Evolutionary conservation across 495 filamentous ascomycete genomes (phyloP).

Genomic region (Beverwykella pulmonaria): DNA sequence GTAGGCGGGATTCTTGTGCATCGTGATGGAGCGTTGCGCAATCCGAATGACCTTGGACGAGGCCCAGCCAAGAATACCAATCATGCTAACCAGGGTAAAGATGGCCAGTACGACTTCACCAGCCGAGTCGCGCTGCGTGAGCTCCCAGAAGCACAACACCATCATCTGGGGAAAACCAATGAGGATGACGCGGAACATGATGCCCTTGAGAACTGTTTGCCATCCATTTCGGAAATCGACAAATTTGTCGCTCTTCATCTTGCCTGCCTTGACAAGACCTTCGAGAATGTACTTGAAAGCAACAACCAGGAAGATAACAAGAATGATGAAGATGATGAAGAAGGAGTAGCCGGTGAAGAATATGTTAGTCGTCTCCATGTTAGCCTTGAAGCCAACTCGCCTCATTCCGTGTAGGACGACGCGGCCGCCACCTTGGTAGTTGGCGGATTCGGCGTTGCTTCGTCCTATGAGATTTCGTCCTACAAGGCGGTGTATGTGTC

Average conservation of each 20-base stretch:
- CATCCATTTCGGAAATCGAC: conserved; percentile 92
- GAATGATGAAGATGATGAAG: conserved; percentile 79
- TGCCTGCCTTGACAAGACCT: conserved; percentile 67
- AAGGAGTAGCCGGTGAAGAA: conserved; percentile 91
- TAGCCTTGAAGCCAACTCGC: conserved; percentile 82
- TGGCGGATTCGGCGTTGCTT: conserved; percentile 51
- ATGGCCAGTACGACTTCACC: conserved; percentile 87
- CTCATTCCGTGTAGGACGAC: conserved; percentile 82
- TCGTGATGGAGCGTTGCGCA: conserved; percentile 80
- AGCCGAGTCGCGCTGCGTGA: conserved; percentile 81
- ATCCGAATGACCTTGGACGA: conserved; percentile 86
- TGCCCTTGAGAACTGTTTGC: conserved; percentile 84
- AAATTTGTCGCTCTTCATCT: conserved; percentile 87
- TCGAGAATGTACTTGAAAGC: conserved; percentile 82
- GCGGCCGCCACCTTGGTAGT: conserved; percentile 51
- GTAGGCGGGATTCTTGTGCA: conserved; percentile 97
- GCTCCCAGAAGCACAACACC: conserved; percentile 92
- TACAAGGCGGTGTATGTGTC: conserved; percentile 52
- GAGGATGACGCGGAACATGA: conserved; percentile 85
- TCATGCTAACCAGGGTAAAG: conserved; percentile 85
- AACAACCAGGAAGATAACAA: conserved; percentile 71
- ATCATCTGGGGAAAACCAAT: conserved; percentile 94
- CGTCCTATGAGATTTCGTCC: conserved; percentile 53
- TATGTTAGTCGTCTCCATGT: conserved; percentile 88
- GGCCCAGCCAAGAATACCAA: conserved; percentile 80